Evolutionary conservation across 2,329 filamentous ascomycete genomes (phyloP).

Genomic region (Exophiala sideris): DNA sequence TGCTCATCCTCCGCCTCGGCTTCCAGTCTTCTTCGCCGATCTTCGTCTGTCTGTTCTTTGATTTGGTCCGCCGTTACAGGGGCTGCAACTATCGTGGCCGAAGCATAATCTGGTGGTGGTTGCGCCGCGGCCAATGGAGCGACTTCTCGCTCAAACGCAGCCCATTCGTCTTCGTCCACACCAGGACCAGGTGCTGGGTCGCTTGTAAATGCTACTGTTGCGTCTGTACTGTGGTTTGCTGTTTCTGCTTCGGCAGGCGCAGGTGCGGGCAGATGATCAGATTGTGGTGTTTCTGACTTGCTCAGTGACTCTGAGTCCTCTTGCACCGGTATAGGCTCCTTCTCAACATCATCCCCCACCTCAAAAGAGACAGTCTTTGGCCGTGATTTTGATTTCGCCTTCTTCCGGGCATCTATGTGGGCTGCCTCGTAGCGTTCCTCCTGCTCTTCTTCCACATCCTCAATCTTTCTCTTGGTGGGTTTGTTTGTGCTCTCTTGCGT

Average conservation of each 20-base stretch:
- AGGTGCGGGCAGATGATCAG: background rate
- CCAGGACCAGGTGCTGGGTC: constrained; percentile 15
- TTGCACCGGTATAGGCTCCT: background rate
- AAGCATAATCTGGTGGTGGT: constrained; percentile 32
- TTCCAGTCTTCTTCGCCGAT: constrained; percentile 49
- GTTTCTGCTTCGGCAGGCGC: background rate
- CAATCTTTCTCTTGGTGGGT: constrained; percentile 56
- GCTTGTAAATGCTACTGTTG: background rate
- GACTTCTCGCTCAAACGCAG: constrained; percentile 81
- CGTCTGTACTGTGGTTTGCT: background rate
- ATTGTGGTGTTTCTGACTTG: background rate
- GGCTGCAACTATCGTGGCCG: constrained; percentile 65
- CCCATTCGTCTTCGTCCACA: constrained; percentile 78
- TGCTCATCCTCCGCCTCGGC: constrained; percentile 63
- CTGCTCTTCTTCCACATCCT: constrained; percentile 36
- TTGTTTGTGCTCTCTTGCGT: constrained; percentile 31
- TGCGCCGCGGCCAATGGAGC: constrained; percentile 45
- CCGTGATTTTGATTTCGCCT: constrained; percentile 27
- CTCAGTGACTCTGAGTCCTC: too few species aligned
- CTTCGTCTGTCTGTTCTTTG: constrained; percentile 51
- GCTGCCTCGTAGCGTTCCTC: constrained; percentile 16
- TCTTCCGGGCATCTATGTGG: constrained; percentile 20
- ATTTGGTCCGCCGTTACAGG: constrained; percentile 64
- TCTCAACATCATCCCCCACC: background rate
- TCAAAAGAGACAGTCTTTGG: constrained; percentile 31